A percentile compares a stretch with the other conserved stretches of the same genome.
Evolutionary conservation across 345 rosid species (phyloP).

Genomic region (Pistacia atlantica): DNA sequence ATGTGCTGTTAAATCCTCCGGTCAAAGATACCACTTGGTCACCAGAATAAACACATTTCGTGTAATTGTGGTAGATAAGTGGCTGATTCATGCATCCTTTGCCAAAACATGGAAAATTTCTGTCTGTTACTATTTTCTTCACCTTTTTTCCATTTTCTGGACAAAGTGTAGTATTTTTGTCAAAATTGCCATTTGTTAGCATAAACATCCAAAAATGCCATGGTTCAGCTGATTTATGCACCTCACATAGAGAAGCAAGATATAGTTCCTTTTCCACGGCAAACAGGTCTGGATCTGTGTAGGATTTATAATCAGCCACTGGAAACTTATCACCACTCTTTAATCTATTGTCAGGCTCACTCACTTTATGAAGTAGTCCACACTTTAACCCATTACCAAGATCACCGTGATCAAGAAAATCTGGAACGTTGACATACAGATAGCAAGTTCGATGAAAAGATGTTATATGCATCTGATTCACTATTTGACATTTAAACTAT

Average conservation of each 20-base stretch:
- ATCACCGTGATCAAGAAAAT: constrained; percentile 14
- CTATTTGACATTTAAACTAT: background rate
- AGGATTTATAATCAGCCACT: constrained; percentile 30
- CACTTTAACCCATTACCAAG: constrained; percentile 38
- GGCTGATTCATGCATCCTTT: constrained; percentile 76
- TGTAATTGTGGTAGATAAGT: constrained; percentile 45
- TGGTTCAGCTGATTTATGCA: constrained; percentile 35
- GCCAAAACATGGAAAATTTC: constrained; percentile 64
- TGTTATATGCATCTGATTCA: background rate
- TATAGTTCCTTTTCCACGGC: constrained; percentile 57
- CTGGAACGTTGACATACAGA: constrained; percentile 29
- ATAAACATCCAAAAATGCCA: constrained; percentile 67
- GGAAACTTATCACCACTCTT: constrained; percentile 54
- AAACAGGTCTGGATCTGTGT: constrained; percentile 46
- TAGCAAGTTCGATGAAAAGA: constrained; percentile 13
- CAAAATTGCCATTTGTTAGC: constrained; percentile 73
- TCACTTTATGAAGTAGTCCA: constrained; percentile 41
- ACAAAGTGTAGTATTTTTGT: constrained; percentile 55
- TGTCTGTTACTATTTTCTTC: constrained; percentile 40
- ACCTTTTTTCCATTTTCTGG: constrained; percentile 60
- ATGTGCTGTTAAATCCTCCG: constrained; percentile 64
- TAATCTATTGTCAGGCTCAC: constrained; percentile 46
- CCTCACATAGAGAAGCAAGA: constrained; percentile 54
- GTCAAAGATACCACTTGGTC: constrained; percentile 28
- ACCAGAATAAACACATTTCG: constrained; percentile 32